These are phyloP conservation scores for Prunus mongolica DNA, from an alignment of 306 rosid genomes.

Conservation along the genomic window DNA sequence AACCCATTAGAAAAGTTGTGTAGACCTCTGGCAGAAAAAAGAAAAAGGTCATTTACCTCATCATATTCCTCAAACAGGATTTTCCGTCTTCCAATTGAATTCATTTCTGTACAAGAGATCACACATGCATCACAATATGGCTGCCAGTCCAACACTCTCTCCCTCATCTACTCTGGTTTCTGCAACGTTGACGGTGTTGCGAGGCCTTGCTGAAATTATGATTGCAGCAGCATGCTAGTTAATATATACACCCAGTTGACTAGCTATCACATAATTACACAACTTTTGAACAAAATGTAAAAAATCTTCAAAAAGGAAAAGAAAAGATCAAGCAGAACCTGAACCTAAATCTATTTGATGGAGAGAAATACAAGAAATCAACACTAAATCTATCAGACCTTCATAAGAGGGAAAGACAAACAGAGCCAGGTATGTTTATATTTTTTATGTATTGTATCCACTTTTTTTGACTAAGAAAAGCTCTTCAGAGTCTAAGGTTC, in stretches of 20 bases:
- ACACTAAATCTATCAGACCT: too few species aligned
- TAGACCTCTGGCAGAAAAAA: background rate
- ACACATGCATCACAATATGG: slow-evolving; percentile 50
- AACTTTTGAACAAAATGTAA: background rate
- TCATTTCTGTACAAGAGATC: slow-evolving; percentile 69
- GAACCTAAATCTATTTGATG: background rate
- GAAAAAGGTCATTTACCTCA: slow-evolving; percentile 6
- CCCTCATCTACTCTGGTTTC: slow-evolving; percentile 70
- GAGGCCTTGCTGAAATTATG: slow-evolving; percentile 58
- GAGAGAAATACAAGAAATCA: too few species aligned
- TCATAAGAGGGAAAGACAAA: too few species aligned
- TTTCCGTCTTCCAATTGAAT: slow-evolving; percentile 14
- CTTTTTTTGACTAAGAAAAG: too few species aligned
- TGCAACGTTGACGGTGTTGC: slow-evolving; percentile 47
- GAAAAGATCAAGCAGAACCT: background rate
- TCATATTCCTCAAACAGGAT: background rate
- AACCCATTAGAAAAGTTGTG: background rate
- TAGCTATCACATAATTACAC: background rate
- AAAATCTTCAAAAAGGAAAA: background rate
- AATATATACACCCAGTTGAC: slow-evolving; percentile 6
- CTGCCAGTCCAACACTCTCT: slow-evolving; percentile 66
- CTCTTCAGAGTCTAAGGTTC: too few species aligned
- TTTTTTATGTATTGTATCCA: too few species aligned
- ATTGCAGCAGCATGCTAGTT: background rate
- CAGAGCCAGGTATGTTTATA: too few species aligned